Evolutionary conservation across 495 filamentous ascomycete genomes (phyloP), one percentile per base, ranked within the genome.

Genomic region (Beverwykella pulmonaria): DNA sequence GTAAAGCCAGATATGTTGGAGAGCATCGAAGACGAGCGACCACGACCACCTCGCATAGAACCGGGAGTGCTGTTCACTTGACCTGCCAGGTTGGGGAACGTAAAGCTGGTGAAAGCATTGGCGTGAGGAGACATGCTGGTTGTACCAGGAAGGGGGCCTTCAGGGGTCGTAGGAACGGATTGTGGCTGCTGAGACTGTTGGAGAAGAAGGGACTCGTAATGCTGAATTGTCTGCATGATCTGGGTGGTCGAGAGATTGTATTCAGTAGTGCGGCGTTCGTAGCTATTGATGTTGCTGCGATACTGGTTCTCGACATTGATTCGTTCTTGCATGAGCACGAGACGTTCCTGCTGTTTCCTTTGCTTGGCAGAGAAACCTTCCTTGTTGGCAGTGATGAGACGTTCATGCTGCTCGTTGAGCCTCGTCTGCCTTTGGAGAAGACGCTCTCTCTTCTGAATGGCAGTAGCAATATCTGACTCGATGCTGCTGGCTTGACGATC

Each of bases 371-470:
- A 85, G 65, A 91, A 80, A 9, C 87, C 90, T 57, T 90, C 85
- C 23, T 83, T 85, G 71, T 91, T 93, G 59, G 88, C 90, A 57
- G 90, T 87, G 26, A 86, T 83, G 57, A 95, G 89, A 62, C 87
- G 85, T 50, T 91, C 88, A 63, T 89, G 87, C 74, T 95, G 90
- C 65, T 88, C 86, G 65, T 88, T 88, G 39, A 93, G 86, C 72
- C 91, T 88, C 61, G 86, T 83, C 59, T 88, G 86, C 50, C 92
- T 90, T 34, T 85, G 79, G 57, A 87, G 86, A 12, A 95, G 86
- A 71, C 90, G 88, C 75, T 95, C 92, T 32, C 84, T 84, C 76
- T 92, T 91, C 60, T 89, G 87, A 63, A 90, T 79, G n/a, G 86
- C 79, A 58, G 83, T 80, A 17, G 78, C 78, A 62, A 89, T 78